Conservation (phyloP, 192 early-diverging fungal genomes). For the Entomortierella chlamydospora region DNA sequence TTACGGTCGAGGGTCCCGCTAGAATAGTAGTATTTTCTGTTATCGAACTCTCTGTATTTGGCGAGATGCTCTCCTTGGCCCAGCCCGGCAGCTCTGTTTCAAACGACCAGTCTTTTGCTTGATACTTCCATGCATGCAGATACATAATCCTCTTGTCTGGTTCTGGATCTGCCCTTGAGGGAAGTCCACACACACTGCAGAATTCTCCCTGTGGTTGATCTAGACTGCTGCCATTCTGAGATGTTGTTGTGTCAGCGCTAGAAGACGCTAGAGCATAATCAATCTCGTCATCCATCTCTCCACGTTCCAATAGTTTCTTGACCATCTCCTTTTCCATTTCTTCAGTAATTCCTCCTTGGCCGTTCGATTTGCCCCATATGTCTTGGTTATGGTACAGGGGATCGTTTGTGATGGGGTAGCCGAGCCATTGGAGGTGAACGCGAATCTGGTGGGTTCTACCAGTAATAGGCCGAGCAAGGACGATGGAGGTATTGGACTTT, state of each 20-base stretch:
- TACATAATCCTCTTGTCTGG: conserved; percentile 86
- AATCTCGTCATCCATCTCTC: conserved; percentile 34
- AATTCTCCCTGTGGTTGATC: conserved; percentile 13
- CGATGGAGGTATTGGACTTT: conserved; percentile 68
- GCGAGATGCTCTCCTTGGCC: conserved; percentile 62
- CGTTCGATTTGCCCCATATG: conserved; percentile 75
- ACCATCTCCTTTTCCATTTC: conserved; percentile 37
- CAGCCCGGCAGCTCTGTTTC: conserved; percentile 86
- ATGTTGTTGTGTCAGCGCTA: background rate
- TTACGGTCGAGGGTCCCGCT: no score
- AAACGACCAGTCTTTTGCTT: conserved; percentile 78
- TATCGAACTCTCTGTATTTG: background rate
- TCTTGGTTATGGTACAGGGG: conserved; percentile 85
- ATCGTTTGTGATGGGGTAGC: conserved; percentile 95
- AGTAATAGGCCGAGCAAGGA: conserved; percentile 85
- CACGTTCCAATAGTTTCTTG: conserved; percentile 37
- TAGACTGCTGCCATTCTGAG: conserved; percentile 20
- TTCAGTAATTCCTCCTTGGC: conserved; percentile 60
- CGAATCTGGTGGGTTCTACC: conserved; percentile 98
- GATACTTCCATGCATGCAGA: conserved; percentile 92
- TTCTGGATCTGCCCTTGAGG: conserved; percentile 72
- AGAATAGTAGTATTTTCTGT: background rate
- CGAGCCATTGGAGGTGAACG: conserved; percentile 94
- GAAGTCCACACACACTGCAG: conserved; percentile 73
- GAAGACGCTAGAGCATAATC: conserved; percentile 24